Evolutionary conservation across 768 basidiomycete species (phyloP), one percentile per base, ranked within the genome.

Genomic region (Suillus bovinus): DNA sequence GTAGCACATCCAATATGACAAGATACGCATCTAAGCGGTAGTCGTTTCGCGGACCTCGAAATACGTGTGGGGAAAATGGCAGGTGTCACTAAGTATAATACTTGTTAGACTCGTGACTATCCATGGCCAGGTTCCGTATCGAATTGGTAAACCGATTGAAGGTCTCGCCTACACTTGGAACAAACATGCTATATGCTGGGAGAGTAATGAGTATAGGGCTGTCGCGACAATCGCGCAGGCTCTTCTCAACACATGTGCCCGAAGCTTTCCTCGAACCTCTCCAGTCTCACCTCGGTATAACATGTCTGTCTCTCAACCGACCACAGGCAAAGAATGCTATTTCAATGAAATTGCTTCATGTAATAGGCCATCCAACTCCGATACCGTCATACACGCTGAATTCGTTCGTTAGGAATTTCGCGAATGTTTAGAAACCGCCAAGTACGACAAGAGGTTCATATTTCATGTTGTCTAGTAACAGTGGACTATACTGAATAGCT

Each of bases 261-360:
- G 77, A 79, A 61, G 80, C 74, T 14, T 80, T 74, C 67, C 76
- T 91, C 31, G 82, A 88, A 69, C 80, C 81, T 22, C 70, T 85
- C 17, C 66, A 72, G 33, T 79, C 81, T 17, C 79, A 85, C 66
- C 85, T 86, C 9, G 91, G 92, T 9, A 81, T 94, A 56, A 80
- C 84, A 22, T 89, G 82, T 66, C 80, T 96, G 22, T 85, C 86
- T n/a, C 84, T 96, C 62, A 91, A 95, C 70, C 81, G 91, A 63
- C 91, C 93, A 9, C 82, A 89, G 67, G 87, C 85, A 68, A 94
- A 88, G 82, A 96, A 96, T 77, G 93, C 94, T 24, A 91, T 96
- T 50, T 94, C 93, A 3, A 76, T 85, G 63, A 78, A 78, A 39
- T 81, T 96, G 65, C 79, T 96, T 36, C 78, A 84, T 78, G 92